Conservation (phyloP, 2,329 filamentous ascomycete genomes). For the Didymosphaeria variabile region DNA sequence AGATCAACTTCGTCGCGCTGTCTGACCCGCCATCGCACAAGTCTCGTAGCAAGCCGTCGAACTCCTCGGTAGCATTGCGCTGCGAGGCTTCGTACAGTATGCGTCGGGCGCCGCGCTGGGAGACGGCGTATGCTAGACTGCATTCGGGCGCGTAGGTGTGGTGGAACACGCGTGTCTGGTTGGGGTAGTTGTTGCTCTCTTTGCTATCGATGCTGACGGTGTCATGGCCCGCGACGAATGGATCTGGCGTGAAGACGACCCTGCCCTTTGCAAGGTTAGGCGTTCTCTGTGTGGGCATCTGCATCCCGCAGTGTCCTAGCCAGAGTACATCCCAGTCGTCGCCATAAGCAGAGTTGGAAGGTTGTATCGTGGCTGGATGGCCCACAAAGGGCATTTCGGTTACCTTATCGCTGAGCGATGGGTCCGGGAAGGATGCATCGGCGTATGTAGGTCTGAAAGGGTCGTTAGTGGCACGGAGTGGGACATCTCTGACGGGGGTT, state of each 20-base stretch:
- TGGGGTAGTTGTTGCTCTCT: constrained; percentile 20
- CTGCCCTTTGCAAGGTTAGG: constrained; percentile 15
- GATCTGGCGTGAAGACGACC: constrained; percentile 12
- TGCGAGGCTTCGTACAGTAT: constrained; percentile 20
- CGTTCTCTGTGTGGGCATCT: constrained; percentile 1
- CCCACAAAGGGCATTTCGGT: background rate
- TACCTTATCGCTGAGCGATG: constrained; percentile 1
- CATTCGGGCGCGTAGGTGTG: constrained; percentile 19
- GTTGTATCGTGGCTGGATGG: constrained; percentile 18
- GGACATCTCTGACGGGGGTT: background rate
- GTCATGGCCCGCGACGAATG: constrained; percentile 16
- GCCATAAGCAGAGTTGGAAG: constrained; percentile 35
- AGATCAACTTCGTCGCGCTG: constrained; percentile 4
- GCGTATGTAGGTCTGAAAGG: constrained; percentile 10
- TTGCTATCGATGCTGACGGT: background rate
- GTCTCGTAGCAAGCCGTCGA: constrained; percentile 43
- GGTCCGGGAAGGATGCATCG: constrained; percentile 19
- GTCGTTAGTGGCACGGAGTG: background rate
- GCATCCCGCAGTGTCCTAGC: constrained; percentile 47
- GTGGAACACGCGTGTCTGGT: constrained; percentile 23
- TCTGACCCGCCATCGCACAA: constrained; percentile 38
- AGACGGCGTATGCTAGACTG: constrained; percentile 22
- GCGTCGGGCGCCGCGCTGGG: constrained; percentile 21
- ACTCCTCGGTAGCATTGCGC: constrained; percentile 30
- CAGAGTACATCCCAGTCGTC: constrained; percentile 50